These are phyloP conservation scores for Magnaporthiopsis rhizophila DNA, from an alignment of 2,329 filamentous ascomycete species.

Conservation along the genomic window DNA sequence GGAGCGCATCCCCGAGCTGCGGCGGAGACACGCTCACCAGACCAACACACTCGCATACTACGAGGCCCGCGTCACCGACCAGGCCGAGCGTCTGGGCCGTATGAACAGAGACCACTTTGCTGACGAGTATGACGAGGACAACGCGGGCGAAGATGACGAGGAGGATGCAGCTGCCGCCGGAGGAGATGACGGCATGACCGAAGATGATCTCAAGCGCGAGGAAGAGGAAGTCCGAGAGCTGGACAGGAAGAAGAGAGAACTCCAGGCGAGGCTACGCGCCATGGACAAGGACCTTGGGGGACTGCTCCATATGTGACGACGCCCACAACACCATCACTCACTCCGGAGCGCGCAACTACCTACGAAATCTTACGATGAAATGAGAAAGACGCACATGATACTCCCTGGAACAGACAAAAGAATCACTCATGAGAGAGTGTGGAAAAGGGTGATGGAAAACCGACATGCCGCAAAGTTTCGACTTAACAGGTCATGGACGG, in stretches of 20 bases:
- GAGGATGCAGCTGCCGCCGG: slow-evolving; percentile 20
- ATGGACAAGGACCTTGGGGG: slow-evolving; percentile 51
- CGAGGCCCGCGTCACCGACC: slow-evolving; percentile 70
- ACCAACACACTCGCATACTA: slow-evolving; percentile 70
- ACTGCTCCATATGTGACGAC: slow-evolving; percentile 40
- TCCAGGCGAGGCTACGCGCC: slow-evolving; percentile 42
- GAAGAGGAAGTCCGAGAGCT: slow-evolving; percentile 57
- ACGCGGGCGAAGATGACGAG: slow-evolving; percentile 32
- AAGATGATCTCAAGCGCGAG: slow-evolving; percentile 60
- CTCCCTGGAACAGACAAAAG: neutral
- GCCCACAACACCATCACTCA: neutral
- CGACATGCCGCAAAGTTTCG: neutral
- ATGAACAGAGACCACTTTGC: slow-evolving; percentile 60
- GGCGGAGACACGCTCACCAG: slow-evolving; percentile 63
- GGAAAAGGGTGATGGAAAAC: neutral
- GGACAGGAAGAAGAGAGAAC: slow-evolving; percentile 47
- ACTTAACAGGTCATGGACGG: slow-evolving; percentile 12
- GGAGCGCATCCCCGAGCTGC: slow-evolving; percentile 66
- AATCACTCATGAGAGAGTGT: neutral
- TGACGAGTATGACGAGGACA: slow-evolving; percentile 42
- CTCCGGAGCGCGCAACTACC: neutral
- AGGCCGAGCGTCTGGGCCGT: slow-evolving; percentile 62
- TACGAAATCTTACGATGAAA: neutral
- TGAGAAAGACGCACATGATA: neutral
- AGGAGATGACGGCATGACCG: slow-evolving; percentile 44